These are phyloP conservation scores for Termitomyces heimii DNA, from an alignment of 768 basidiomycete genomes.

Conservation along the genomic window DNA sequence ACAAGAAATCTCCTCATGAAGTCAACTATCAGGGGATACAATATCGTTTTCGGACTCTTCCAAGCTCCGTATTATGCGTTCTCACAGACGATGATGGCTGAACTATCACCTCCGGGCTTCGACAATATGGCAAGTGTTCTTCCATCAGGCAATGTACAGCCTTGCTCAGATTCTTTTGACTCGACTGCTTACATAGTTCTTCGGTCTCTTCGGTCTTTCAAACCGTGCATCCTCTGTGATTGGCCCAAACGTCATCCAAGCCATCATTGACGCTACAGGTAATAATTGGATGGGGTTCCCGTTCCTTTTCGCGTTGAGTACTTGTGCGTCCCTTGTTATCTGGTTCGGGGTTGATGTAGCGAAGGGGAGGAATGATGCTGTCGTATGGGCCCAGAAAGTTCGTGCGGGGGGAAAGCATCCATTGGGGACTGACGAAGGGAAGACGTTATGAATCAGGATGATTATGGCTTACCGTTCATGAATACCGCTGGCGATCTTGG, in stretches of 20 bases:
- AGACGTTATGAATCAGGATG: background rate
- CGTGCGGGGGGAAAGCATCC: background rate
- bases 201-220: constrained; percentile 80
- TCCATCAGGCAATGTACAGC: background rate
- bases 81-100: constrained; percentile 85
- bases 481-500: background rate
- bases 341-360: constrained; percentile 69
- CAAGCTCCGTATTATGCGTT: constrained; percentile 87
- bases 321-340: constrained; percentile 61
- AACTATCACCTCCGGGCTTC: constrained; percentile 81
- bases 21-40: constrained; percentile 56
- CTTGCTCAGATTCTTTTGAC: background rate
- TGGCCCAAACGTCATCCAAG: constrained; percentile 81
- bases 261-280: constrained; percentile 66
- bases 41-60: constrained; percentile 74
- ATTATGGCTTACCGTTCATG: background rate
- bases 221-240: constrained; percentile 86
- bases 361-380: constrained; percentile 59
- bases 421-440: background rate
- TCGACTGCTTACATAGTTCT: constrained; percentile 47
- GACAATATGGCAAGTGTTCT: constrained; percentile 54
- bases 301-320: constrained; percentile 72
- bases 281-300: constrained; percentile 84
- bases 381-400: constrained; percentile 42
- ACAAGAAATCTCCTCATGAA: background rate